Evolutionary conservation across 75 land plant species (phyloP), one percentile per base, ranked within the genome.

Genomic region (Pseudotsuga menziesii): DNA sequence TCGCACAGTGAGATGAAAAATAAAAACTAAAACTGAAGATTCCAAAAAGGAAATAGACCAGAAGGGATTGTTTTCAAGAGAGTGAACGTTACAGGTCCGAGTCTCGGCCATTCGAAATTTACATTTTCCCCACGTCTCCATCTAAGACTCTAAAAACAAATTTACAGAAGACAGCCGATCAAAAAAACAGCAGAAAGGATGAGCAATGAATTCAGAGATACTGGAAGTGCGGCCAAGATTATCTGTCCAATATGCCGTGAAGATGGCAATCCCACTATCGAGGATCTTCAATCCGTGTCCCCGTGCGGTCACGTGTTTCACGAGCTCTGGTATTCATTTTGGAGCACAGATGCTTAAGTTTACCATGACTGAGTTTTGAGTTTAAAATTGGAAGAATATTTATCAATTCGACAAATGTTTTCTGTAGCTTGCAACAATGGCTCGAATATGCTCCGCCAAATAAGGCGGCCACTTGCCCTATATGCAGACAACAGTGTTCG

Each of bases 231-330:
- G 41, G 41, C 41, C 41, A 39, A 39, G 41, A 39, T 39, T 39
- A 90, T 94, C 60, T 94, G 98, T 85, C 82, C 98, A 66, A 91
- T 95, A 70, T 95, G 98, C 81, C 93, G 86, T 78, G 98, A 93
- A 72, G 98, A 95, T 75, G 88, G 88, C 73, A 86, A 83, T 20
- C 94, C 96, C 58, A 67, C 78, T n/a, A 59, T 74, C 61, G 94
- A 93, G 56, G 89, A 90, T 70, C 87, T 95, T 66, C 98, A 95
- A 79, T 78, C 89, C 75, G 87, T 95, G 78, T 84, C 98, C 73
- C 69, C 82, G n/a, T 95, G 98, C 80, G 98, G 98, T 80, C 98
- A 95, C 61, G 98, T 95, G 83, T 95, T 95, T 80, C 98, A 95
- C 74, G 96, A 95, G 75, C 92, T 95, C 80, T 95, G 98, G 98